Percentiles rank a stretch among this genome's conserved stretches.
These are phyloP conservation scores for Combretum micranthum DNA, from an alignment of 345 rosid species.

Conservation along the genomic window DNA sequence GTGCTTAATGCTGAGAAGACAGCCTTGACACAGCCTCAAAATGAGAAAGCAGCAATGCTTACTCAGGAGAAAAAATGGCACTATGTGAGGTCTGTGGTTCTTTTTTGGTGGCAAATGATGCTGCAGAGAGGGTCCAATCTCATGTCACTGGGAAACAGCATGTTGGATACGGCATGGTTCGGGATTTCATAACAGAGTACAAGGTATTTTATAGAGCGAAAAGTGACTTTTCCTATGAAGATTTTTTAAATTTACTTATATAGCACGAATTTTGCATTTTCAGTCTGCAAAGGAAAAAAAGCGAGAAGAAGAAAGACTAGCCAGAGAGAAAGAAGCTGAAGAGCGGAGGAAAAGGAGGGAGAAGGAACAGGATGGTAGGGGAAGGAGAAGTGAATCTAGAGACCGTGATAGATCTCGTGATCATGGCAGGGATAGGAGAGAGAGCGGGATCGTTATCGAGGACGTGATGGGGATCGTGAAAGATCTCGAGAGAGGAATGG, in stretches of 20 bases:
- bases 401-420: constrained; percentile 60
- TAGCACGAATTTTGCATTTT: constrained; percentile 16
- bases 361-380: constrained; percentile 51
- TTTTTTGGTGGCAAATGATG: constrained; percentile 95
- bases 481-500: constrained; percentile 51
- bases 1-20: constrained; percentile 73
- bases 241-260: constrained; percentile 2
- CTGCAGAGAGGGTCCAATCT: constrained; percentile 93
- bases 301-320: constrained; percentile 70
- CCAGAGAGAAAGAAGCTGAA: constrained; percentile 80
- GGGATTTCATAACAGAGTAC: constrained; percentile 74
- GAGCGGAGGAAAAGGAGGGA: constrained; percentile 68
- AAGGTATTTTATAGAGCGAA: constrained; percentile 38
- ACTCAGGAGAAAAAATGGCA: constrained; percentile 97
- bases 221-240: constrained; percentile 8
- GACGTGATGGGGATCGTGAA: constrained; percentile 46
- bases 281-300: constrained; percentile 84
- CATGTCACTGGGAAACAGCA: constrained; percentile 96
- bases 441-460: constrained; percentile 52
- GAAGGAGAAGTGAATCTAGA: constrained; percentile 59
- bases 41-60: constrained; percentile 61
- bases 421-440: constrained; percentile 31
- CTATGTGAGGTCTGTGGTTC: constrained; percentile 97
- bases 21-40: constrained; percentile 59
- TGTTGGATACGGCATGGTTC: constrained; percentile 95